phyloP scores from a whole-genome alignment of 2,329 filamentous ascomycete genomes.

The Parastagonospora nodorum region DNA sequence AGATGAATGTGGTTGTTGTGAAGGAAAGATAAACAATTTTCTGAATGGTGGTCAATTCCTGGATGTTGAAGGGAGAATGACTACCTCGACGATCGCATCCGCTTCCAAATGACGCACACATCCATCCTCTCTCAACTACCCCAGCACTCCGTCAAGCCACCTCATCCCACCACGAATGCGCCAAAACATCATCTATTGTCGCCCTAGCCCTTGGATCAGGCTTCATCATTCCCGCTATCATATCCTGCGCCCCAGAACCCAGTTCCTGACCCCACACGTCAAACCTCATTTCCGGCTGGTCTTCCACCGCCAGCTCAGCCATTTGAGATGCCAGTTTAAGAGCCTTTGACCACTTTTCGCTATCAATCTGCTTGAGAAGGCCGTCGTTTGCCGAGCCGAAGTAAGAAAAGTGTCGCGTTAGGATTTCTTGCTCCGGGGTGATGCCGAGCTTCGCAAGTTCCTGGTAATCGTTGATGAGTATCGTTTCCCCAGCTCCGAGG shows the following conservation, averaged over 20 bases:
- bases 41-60: no score
- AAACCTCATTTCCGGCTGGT: conserved; percentile 36
- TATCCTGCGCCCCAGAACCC: conserved; percentile 28
- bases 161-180: conserved; percentile 39
- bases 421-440: not conserved
- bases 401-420: not conserved
- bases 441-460: conserved; percentile 35
- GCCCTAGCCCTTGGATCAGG: conserved; percentile 38
- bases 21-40: no score
- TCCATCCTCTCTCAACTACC: not conserved
- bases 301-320: conserved; percentile 29
- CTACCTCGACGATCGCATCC: no score
- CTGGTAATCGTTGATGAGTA: conserved; percentile 39
- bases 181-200: conserved; percentile 43
- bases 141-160: conserved; percentile 1
- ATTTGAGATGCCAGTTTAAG: conserved; percentile 28
- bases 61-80: no score
- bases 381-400: conserved; percentile 13
- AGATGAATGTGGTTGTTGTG: no score
- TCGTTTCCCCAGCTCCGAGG: conserved; percentile 36
- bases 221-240: conserved; percentile 45
- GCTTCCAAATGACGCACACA: not conserved
- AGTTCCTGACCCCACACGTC: conserved; percentile 32
- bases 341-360: conserved; percentile 29
- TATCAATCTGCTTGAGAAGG: conserved; percentile 33